Evolutionary conservation across 495 filamentous ascomycete species (phyloP), one percentile per base, ranked within the genome.

Genomic region (Annulohypoxylon maeteangense): DNA sequence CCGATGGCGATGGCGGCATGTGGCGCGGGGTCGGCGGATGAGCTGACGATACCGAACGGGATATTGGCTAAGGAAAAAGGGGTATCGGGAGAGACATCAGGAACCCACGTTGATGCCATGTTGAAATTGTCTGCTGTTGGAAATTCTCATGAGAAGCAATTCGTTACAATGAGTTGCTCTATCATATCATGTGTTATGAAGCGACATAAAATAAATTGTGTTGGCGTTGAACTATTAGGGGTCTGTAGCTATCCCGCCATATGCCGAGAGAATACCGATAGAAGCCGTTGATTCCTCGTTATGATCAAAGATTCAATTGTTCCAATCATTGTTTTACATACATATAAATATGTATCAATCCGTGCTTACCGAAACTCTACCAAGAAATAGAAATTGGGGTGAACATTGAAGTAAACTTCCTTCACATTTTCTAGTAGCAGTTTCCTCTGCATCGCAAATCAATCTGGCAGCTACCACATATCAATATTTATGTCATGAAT

Each of bases 51-150:
- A 68, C 95, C 95, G 78, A 98, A 97, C 14, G 95, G 95, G 67
- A 98, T 90, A 79, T 98, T 97, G 70, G 89, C 85, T 50, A 98
- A 82, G 12, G 94, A 95, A 81, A 98, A 98, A 62, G 80, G 80
- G 50, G 74, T 79, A 14, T 77, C 64, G 23, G 79, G 71, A 38
- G 71, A 63, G 56, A 81, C 69, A 34, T 76, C 70, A 12, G 80
- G 76, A 31, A 82, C 75, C 81, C 81, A 84, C 7, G 82, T 74
- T 36, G 70, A 70, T 16, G 7, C 50, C 75, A 78, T 77, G 14
- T 10, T 74, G 16, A 20, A 16, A 1, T 31, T 32, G 18, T 32
- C 11, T 20, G 1, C n/a, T 0, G 27, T 54, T 32, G 7, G 20
- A 7, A 2, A 14, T 10, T 54, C 18, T 34, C 50, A 54, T 34